Conservation (phyloP, 2,329 filamentous ascomycete species). For the Pseudogymnoascus sp. region DNA sequence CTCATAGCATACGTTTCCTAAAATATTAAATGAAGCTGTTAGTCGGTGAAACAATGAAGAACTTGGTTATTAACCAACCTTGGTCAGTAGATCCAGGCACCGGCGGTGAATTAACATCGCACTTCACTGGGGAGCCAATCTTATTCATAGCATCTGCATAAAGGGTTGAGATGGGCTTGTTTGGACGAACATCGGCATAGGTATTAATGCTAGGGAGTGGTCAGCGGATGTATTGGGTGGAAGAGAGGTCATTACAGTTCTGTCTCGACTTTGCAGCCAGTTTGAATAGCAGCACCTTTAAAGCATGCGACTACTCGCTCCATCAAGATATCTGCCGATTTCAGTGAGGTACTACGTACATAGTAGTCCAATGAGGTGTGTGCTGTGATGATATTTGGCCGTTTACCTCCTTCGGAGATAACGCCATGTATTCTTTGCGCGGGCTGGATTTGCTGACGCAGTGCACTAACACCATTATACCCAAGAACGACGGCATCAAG, state of each 20-base stretch:
- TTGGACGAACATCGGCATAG: constrained; percentile 5
- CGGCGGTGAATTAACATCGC: background rate
- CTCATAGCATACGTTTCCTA: constrained; percentile 13
- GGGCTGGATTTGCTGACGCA: constrained; percentile 25
- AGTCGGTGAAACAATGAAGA: background rate
- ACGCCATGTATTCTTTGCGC: constrained; percentile 30
- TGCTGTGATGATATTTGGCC: constrained; percentile 30
- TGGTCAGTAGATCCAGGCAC: constrained; percentile 11
- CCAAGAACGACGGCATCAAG: constrained; percentile 31
- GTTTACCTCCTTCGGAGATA: constrained; percentile 30
- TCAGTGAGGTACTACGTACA: background rate
- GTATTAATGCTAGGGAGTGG: background rate
- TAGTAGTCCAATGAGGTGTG: constrained; percentile 12
- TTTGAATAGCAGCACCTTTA: constrained; percentile 10
- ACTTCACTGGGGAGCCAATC: background rate
- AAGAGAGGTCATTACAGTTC: constrained; percentile 3
- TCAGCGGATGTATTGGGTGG: background rate
- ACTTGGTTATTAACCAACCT: background rate
- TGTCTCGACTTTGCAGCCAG: constrained; percentile 9
- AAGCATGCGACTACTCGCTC: constrained; percentile 10
- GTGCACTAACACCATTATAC: constrained; percentile 27
- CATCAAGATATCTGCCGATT: background rate
- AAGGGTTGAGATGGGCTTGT: background rate
- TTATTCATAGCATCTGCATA: constrained; percentile 4
- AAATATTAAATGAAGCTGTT: background rate